Base-by-base conservation (phyloP, 2,329 filamentous ascomycete species). In the Niveomyces coronatus region DNA sequence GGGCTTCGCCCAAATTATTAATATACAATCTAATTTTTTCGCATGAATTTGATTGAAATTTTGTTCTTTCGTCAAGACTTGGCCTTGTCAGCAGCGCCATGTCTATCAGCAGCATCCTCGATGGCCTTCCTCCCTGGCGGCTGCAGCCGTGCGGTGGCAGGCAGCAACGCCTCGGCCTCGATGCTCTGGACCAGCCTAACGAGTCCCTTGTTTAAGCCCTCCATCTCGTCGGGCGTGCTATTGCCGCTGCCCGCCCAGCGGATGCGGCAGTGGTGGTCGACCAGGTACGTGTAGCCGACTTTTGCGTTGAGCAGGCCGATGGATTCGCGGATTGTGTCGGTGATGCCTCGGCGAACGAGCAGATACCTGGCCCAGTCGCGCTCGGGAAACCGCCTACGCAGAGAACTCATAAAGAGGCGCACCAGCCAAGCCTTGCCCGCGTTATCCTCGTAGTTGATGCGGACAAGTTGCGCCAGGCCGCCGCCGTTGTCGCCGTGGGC, bases 251-350 rank as follows among this genome's bases (percentile, higher is more conserved):
- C 91, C 1, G 89, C 91, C 91, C 91, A 98, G 40, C 91, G 75
- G 49, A 98, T 93, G 61, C 79, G 83, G 58, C 87, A 94, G 46
- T 88, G 70, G 45, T 79, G 70, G 57, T 98, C 91, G 42, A 98
- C 69, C 33, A 98, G 69, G 60, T 94, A 98, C 4, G 88, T 82
- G 62, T 95, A 96, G 26, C 88, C 89, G 23, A 95, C 89, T 61
- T 88, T 93, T 48, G 77, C 79, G 61, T 98, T 98, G 54, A 94
- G 64, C 55, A 94, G 49, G 9, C 78, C 79, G 44, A 82, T 75
- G 27, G 63, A 66, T 57, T 81, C 76, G 37, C 71, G 67, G 39
- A 81, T 74, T 39, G 76, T 67, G 37, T 78, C 71, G 0, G 72
- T 70, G 37, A 82, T 54, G 27, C 74, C 76, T 43, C 61, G 67